Conservation (phyloP, 148 eudicot species). For the Simmondsia chinensis region DNA sequence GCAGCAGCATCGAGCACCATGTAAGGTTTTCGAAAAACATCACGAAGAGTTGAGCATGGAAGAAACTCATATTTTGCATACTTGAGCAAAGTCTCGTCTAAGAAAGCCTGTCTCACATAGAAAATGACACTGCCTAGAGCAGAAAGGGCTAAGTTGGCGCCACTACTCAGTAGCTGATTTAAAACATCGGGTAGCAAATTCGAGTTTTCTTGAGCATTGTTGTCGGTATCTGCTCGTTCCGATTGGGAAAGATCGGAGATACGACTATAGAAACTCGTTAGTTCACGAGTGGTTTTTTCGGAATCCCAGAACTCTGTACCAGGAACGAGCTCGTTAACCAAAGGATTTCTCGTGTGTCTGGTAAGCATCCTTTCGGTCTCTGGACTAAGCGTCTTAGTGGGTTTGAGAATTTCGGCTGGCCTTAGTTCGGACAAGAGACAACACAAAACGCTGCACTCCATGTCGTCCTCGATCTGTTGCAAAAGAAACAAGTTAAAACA, state of each 20-base stretch:
- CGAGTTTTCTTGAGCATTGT: constrained; percentile 17
- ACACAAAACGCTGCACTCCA: constrained; percentile 75
- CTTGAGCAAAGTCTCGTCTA: constrained; percentile 77
- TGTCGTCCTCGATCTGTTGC: constrained; percentile 77
- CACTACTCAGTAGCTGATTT: constrained; percentile 36
- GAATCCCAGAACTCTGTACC: constrained; percentile 85
- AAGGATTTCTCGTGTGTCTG: constrained; percentile 80
- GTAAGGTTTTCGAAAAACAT: constrained; percentile 51
- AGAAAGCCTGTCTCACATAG: constrained; percentile 86
- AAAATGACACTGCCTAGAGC: constrained; percentile 88
- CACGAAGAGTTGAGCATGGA: constrained; percentile 58
- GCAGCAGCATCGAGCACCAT: constrained; percentile 96
- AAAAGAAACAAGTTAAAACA: constrained; percentile 4
- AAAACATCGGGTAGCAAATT: constrained; percentile 51
- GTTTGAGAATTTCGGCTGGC: constrained; percentile 92
- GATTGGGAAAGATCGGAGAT: constrained; percentile 17
- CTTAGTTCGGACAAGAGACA: constrained; percentile 77
- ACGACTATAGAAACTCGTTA: constrained; percentile 46
- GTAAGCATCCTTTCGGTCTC: constrained; percentile 74
- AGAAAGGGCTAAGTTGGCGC: constrained; percentile 70
- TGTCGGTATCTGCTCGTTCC: constrained; percentile 11
- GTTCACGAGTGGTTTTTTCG: constrained; percentile 63
- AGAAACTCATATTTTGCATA: constrained; percentile 87
- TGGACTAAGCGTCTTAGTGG: constrained; percentile 62
- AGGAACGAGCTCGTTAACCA: constrained; percentile 74